Conservation (phyloP, 2,329 filamentous ascomycete species). For the Westerdykella ornata region DNA sequence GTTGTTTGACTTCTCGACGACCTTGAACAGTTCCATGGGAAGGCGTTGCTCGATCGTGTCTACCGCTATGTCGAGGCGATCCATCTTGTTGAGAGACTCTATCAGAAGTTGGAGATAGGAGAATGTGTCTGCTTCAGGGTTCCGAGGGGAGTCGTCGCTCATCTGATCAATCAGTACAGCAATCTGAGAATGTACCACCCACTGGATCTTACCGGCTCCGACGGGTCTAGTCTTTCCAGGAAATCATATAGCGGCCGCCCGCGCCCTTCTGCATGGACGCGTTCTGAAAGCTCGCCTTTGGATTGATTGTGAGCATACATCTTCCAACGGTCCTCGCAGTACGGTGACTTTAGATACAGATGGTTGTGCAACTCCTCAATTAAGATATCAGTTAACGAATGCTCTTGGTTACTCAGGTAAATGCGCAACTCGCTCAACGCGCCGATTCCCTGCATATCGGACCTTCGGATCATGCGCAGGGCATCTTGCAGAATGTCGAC, state of each 20-base stretch:
- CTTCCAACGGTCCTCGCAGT: slow-evolving; percentile 95
- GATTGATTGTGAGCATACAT: slow-evolving; percentile 63
- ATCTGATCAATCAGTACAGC: slow-evolving; percentile 41
- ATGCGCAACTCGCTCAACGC: slow-evolving; percentile 77
- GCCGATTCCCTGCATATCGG: slow-evolving; percentile 86
- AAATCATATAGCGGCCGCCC: slow-evolving; percentile 53
- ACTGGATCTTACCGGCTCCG: slow-evolving; percentile 31
- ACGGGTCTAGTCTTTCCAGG: slow-evolving; percentile 51
- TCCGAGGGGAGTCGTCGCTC: slow-evolving; percentile 82
- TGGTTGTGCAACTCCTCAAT: slow-evolving; percentile 98
- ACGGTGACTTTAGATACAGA: slow-evolving; percentile 93
- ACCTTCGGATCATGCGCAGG: slow-evolving; percentile 72
- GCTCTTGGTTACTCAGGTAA: slow-evolving; percentile 91
- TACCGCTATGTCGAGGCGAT: slow-evolving; percentile 75
- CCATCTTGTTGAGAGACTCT: slow-evolving; percentile 84
- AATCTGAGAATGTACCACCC: not conserved
- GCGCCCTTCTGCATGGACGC: slow-evolving; percentile 36
- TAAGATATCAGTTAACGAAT: slow-evolving; percentile 82
- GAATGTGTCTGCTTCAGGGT: slow-evolving; percentile 92
- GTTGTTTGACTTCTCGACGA: slow-evolving; percentile 90
- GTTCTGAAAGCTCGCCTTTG: slow-evolving; percentile 31
- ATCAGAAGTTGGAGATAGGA: slow-evolving; percentile 83
- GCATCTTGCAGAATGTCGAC: slow-evolving; percentile 89
- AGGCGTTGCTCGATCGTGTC: slow-evolving; percentile 88
- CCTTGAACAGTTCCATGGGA: slow-evolving; percentile 85